These are phyloP conservation scores for Plasmodium adleri DNA, from an alignment of 169 alveolate genomes.

Conservation along the genomic window DNA sequence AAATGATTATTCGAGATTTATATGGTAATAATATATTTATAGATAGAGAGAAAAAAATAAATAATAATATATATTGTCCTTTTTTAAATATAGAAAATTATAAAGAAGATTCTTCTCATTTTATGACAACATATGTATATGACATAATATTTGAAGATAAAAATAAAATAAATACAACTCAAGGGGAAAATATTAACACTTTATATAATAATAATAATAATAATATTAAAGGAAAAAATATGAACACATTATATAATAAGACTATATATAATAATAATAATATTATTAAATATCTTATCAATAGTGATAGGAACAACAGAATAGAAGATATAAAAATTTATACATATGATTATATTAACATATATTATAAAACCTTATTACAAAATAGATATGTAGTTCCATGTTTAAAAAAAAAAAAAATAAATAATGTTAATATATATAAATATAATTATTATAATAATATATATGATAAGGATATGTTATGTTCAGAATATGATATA, in stretches of 20 bases:
- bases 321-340: background rate
- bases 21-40: conserved; percentile 23
- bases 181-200: background rate
- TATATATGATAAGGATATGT: background rate
- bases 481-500: conserved; percentile 13
- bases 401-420: background rate
- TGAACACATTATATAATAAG: background rate
- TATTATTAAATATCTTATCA: background rate
- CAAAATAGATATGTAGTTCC: conserved; percentile 28
- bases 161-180: background rate
- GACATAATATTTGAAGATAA: background rate
- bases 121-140: conserved; percentile 10
- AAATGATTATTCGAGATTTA: conserved; percentile 10
- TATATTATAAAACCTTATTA: background rate
- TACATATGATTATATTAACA: background rate
- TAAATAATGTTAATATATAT: background rate
- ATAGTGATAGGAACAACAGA: background rate
- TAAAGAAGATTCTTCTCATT: conserved; percentile 16
- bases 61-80: background rate
- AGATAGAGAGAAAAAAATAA: conserved; percentile 15
- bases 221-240: background rate
- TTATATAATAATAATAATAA: background rate
- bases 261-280: background rate
- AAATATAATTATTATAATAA: background rate
- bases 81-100: conserved; percentile 28